phyloP scores from a whole-genome alignment of 176 grass and related monocot genomes.

The Chloris gayana region DNA sequence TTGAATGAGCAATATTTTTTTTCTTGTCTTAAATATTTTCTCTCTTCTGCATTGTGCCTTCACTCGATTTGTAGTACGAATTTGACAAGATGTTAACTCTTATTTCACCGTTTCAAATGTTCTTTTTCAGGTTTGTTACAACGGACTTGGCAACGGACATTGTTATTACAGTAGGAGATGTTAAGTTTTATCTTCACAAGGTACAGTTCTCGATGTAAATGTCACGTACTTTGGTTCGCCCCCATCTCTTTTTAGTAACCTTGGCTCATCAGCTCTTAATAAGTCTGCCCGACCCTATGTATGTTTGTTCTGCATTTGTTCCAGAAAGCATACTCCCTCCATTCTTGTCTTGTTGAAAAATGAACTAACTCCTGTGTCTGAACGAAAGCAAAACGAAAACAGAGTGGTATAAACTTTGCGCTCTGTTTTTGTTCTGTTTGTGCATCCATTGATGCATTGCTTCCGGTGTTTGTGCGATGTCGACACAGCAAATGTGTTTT shows the following conservation, averaged over 20 bases:
- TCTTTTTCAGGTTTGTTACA: constrained; percentile 76
- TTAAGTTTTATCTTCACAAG: constrained; percentile 97
- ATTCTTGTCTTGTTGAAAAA: no score
- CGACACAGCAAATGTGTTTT: neutral
- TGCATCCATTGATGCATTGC: neutral
- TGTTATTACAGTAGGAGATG: constrained; percentile 76
- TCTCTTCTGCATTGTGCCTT: neutral
- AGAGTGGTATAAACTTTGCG: neutral
- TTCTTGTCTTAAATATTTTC: neutral
- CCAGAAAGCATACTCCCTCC: no score
- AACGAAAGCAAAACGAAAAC: no score
- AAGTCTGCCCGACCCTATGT: neutral
- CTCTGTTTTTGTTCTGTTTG: neutral
- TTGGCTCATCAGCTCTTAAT: neutral
- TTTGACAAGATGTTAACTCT: constrained; percentile 30
- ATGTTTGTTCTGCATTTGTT: neutral
- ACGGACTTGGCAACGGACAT: constrained; percentile 92
- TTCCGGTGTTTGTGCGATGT: no score
- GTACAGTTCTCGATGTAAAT: constrained; percentile 27
- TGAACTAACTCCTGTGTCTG: no score
- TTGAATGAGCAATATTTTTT: no score
- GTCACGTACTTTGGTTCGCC: neutral
- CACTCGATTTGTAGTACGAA: neutral
- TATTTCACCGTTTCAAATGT: neutral
- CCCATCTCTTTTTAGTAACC: neutral